These are phyloP conservation scores for Cadophora sp. DNA, from an alignment of 2,329 filamentous ascomycete species.

Conservation along the genomic window DNA sequence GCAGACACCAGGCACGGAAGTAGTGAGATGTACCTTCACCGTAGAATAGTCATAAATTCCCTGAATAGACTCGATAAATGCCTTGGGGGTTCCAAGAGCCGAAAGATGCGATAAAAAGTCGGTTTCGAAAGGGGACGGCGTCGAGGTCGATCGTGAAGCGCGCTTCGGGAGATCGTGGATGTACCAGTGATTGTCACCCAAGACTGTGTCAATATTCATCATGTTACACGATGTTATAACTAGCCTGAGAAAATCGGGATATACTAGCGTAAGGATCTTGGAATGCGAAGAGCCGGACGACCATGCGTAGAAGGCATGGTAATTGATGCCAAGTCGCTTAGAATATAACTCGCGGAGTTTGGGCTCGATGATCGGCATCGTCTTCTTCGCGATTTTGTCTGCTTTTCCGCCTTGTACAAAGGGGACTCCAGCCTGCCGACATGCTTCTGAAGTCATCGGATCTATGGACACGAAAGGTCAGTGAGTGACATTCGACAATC, in stretches of 20 bases:
- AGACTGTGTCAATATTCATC: slow-evolving; percentile 29
- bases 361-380: slow-evolving; percentile 19
- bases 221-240: slow-evolving; percentile 31
- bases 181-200: slow-evolving; percentile 31
- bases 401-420: neutral
- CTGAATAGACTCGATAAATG: slow-evolving; percentile 24
- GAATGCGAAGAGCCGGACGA: slow-evolving; percentile 29
- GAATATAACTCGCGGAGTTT: slow-evolving; percentile 12
- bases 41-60: slow-evolving; percentile 27
- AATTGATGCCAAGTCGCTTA: slow-evolving; percentile 20
- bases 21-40: slow-evolving; percentile 28
- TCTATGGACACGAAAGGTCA: slow-evolving; percentile 15
- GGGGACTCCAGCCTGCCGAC: slow-evolving; percentile 16
- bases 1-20: slow-evolving; percentile 25
- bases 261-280: slow-evolving; percentile 27
- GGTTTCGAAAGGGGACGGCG: slow-evolving; percentile 18
- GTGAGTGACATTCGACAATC: neutral
- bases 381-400: slow-evolving; percentile 16
- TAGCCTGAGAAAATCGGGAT: slow-evolving; percentile 23
- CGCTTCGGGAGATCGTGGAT: slow-evolving; percentile 29
- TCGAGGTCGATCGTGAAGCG: slow-evolving; percentile 9
- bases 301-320: slow-evolving; percentile 28
- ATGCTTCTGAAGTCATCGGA: slow-evolving; percentile 20
- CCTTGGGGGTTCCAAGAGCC: slow-evolving; percentile 23
- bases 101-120: slow-evolving; percentile 26